A percentile compares a stretch with the other conserved stretches of the same genome.
These are phyloP conservation scores for Neonothopanus nambi DNA, from an alignment of 1,284 basidiomycete genomes.

Conservation along the genomic window DNA sequence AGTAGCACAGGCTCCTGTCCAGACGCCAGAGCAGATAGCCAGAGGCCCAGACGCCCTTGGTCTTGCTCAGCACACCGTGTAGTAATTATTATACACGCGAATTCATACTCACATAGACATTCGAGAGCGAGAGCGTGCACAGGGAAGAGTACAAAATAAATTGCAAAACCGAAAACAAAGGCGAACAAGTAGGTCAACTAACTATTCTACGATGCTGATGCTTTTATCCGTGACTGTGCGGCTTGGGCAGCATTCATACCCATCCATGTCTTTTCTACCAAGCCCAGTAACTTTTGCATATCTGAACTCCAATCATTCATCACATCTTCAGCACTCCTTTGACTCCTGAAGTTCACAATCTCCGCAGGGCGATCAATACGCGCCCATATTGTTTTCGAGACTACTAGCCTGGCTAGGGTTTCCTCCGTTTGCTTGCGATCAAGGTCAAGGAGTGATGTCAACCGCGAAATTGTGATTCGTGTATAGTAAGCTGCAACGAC, in stretches of 20 bases:
- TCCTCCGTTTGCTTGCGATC: conserved; percentile 82
- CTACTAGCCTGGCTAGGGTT: conserved; percentile 86
- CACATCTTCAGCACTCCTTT: conserved; percentile 80
- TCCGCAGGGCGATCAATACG: conserved; percentile 92
- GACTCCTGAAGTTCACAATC: conserved; percentile 83
- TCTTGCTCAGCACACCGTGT: neutral
- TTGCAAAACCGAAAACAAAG: too few species aligned
- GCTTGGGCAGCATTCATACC: conserved; percentile 85
- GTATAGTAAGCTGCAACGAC: conserved; percentile 95
- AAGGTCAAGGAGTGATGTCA: conserved; percentile 89
- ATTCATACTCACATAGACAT: neutral
- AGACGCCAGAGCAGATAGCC: neutral
- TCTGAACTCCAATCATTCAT: conserved; percentile 98
- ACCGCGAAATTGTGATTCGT: conserved; percentile 82
- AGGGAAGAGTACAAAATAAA: neutral
- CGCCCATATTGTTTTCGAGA: conserved; percentile 90
- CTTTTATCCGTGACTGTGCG: conserved; percentile 60
- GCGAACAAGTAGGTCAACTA: neutral
- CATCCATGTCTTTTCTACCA: conserved; percentile 90
- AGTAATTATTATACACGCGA: neutral
- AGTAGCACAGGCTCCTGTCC: conserved; percentile 16
- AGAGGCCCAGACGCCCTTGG: neutral
- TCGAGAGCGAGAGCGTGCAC: neutral
- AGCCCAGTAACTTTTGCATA: conserved; percentile 83
- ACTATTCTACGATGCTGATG: neutral